Conservation (phyloP, 352 stramenopile species). For the Phytophthora cactorum region DNA sequence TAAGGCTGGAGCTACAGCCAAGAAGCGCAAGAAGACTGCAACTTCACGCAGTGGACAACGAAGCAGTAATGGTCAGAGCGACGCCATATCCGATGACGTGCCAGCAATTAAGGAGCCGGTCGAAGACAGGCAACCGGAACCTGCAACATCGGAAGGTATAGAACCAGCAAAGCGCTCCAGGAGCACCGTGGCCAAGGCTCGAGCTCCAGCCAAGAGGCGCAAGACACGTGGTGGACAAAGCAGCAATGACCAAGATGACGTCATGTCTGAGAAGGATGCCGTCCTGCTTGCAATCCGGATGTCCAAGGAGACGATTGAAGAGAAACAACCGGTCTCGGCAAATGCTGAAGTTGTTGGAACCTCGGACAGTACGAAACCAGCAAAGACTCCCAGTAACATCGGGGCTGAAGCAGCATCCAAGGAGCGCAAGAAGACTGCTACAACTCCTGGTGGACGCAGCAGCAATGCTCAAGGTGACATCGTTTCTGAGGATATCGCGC, state of each 20-base stretch:
- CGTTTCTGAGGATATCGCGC: conserved; percentile 30
- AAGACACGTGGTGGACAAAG: conserved; percentile 27
- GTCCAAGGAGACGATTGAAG: conserved; percentile 12
- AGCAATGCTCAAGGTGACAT: conserved; percentile 17
- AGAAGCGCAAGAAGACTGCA: conserved; percentile 2
- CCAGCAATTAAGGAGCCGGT: background rate
- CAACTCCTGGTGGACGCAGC: conserved; percentile 5
- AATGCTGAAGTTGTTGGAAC: background rate
- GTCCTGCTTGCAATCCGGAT: conserved; percentile 44
- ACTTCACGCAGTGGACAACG: background rate
- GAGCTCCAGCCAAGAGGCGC: conserved; percentile 20
- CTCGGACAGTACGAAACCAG: background rate
- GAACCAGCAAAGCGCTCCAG: conserved; percentile 22
- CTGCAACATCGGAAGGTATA: conserved; percentile 15
- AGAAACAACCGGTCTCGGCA: background rate
- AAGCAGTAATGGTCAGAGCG: background rate
- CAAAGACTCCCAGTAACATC: background rate
- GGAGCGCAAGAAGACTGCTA: conserved; percentile 4
- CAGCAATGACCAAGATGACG: conserved; percentile 13
- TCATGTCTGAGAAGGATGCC: conserved; percentile 43
- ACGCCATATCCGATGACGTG: conserved; percentile 9
- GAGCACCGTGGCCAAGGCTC: conserved; percentile 15
- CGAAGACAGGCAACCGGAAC: conserved; percentile 7
- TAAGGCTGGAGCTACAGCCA: background rate
- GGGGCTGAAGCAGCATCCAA: background rate